Base-by-base conservation (phyloP, 1,139 yeast genomes). In the Kazachstania sp. region DNA sequence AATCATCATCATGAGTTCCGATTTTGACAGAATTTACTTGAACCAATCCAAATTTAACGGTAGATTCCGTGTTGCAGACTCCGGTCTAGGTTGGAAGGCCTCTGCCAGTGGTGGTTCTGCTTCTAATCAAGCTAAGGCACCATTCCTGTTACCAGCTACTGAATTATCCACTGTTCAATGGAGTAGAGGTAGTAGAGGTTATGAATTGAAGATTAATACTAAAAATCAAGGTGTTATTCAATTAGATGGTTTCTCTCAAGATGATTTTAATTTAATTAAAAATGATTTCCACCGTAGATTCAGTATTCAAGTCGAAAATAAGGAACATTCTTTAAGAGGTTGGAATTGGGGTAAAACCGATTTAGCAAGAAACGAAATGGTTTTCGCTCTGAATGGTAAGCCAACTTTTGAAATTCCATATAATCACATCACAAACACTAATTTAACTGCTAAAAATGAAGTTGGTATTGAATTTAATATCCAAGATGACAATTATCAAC, bases 321-420 rank as follows among this genome's bases (percentile, higher is more conserved):
- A 75, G 59, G 97, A 92, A 59, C 98, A 92, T 66, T 85, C 97
- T 5, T 71, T 92, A 56, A 79, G 97, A 68, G 99, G 99, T 38
- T 92, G 98, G 98, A 92, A 92, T 67, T 92, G 98, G 98, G 99
- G 99, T 48, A 81, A 83, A 54, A 75, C 92, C 11, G 96, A 90
- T 64, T 78, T 94, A 65, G 95, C 95, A 13, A 79, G 96, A 63
- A 86, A 88, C 57, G 98, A 92, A 65, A 72, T 92, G 67, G 78
- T 87, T 31, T 90, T 94, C 68, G 81, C 82, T 49, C 82, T 90
- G 34, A 86, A 86, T 60, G 88, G 88, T 58, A 84, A 85, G 60
- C 97, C 98, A 2, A 79, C 84, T 18, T 92, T 92, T 66, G 98
- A 92, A 67, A 69, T 94, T 42, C 97, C 97, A 4, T 92, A 90